phyloP scores from a whole-genome alignment of 352 stramenopile genomes.

The Thraustochytrium sp. region DNA sequence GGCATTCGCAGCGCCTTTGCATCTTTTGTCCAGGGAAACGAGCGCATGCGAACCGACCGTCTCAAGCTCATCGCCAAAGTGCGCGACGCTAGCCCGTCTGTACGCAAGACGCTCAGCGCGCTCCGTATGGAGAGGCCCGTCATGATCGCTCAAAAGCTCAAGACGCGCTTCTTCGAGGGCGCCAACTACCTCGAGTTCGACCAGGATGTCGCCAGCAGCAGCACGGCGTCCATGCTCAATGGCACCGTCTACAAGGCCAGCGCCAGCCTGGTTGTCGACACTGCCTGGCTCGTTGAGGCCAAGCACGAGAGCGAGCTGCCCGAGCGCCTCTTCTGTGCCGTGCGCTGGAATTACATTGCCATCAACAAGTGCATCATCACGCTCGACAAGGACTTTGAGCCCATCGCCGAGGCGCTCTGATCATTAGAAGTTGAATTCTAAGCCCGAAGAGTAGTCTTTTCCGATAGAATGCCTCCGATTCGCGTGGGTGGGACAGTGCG shows the following conservation, averaged over 20 bases:
- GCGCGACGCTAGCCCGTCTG: neutral
- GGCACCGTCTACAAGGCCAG: neutral
- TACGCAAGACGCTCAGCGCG: neutral
- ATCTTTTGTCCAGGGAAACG: neutral
- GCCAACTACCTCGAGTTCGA: constrained; percentile 20
- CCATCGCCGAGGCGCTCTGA: neutral
- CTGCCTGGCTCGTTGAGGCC: neutral
- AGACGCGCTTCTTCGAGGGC: neutral
- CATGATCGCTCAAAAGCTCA: neutral
- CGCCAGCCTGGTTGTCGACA: neutral
- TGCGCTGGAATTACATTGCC: constrained; percentile 15
- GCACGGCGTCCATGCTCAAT: neutral
- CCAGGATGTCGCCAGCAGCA: neutral
- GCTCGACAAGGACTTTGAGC: neutral
- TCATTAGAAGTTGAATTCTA: neutral
- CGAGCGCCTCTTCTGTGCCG: neutral
- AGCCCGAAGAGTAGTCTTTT: neutral
- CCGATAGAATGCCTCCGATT: too few relatives aligned
- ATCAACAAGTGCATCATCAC: neutral
- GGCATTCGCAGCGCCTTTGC: neutral
- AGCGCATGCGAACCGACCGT: neutral
- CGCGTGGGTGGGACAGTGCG: too few relatives aligned
- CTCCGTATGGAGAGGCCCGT: neutral
- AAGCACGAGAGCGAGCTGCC: constrained; percentile 23
- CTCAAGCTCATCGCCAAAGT: constrained; percentile 24